Evolutionary conservation across 805 yeast species (phyloP).

Genomic region (Lipomyces spencermartinsiae): DNA sequence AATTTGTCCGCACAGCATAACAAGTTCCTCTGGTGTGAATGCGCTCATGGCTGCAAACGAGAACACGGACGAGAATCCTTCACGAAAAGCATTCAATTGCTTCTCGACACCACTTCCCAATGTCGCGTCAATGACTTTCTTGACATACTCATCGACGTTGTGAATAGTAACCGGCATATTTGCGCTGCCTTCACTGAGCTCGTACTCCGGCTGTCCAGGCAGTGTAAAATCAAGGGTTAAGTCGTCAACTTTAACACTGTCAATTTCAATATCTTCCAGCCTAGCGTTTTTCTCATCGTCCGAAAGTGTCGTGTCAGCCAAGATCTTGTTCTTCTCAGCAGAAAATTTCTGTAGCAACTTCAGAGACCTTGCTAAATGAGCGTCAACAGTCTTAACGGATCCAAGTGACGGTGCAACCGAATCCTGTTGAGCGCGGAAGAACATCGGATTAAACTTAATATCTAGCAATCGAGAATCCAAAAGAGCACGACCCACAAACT

Average conservation of each 20-base stretch:
- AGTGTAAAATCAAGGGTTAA: constrained; percentile 69
- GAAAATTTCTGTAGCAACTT: constrained; percentile 55
- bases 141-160: constrained; percentile 66
- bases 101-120: constrained; percentile 65
- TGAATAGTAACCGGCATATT: constrained; percentile 54
- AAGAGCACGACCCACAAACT: constrained; percentile 83
- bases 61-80: constrained; percentile 83
- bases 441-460: constrained; percentile 72
- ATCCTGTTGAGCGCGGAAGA: constrained; percentile 57
- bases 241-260: constrained; percentile 56
- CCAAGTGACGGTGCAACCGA: constrained; percentile 45
- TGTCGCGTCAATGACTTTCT: constrained; percentile 61
- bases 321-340: constrained; percentile 39
- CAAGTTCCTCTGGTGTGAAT: constrained; percentile 77
- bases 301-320: constrained; percentile 24
- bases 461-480: constrained; percentile 89
- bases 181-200: constrained; percentile 64
- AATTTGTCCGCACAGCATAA: constrained; percentile 71
- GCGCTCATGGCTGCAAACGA: constrained; percentile 75
- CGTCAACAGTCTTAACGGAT: constrained; percentile 60
- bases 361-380: constrained; percentile 63
- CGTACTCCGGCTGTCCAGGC: constrained; percentile 75
- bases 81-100: constrained; percentile 72
- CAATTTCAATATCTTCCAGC: constrained; percentile 38
- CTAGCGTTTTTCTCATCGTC: constrained; percentile 20